These are phyloP conservation scores for Eruca vesicaria DNA, from an alignment of 441 rosid genomes.

Conservation along the genomic window DNA sequence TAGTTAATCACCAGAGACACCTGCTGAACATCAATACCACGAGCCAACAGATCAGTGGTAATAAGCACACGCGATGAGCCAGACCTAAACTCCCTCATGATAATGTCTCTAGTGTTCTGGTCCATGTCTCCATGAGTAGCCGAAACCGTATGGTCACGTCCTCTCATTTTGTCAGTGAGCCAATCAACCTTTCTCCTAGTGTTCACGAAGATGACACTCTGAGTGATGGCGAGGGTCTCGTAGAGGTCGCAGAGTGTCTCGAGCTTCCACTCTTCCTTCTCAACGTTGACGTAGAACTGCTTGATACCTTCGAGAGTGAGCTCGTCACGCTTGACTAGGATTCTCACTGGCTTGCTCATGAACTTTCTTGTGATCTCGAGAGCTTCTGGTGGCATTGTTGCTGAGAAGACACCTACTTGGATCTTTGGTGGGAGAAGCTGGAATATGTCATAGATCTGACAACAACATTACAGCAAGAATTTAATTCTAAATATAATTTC, in stretches of 20 bases:
- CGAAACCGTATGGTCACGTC: constrained; percentile 42
- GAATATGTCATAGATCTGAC: constrained; percentile 43
- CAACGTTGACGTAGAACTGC: constrained; percentile 75
- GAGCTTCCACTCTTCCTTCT: constrained; percentile 87
- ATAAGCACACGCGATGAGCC: constrained; percentile 40
- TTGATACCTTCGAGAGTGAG: constrained; percentile 65
- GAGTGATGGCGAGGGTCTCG: constrained; percentile 52
- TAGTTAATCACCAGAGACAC: constrained; percentile 40
- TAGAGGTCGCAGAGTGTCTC: constrained; percentile 81
- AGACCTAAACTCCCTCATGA: constrained; percentile 44
- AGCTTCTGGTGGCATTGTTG: constrained; percentile 44
- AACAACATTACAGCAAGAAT: not conserved
- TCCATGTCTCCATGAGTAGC: constrained; percentile 44
- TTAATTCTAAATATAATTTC: too few species aligned
- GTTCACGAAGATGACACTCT: constrained; percentile 43
- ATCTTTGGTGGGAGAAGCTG: constrained; percentile 43
- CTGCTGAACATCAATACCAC: constrained; percentile 44
- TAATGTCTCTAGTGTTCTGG: constrained; percentile 42
- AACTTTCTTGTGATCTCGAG: constrained; percentile 79
- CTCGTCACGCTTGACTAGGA: constrained; percentile 49
- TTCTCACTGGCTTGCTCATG: constrained; percentile 45
- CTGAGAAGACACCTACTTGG: constrained; percentile 44
- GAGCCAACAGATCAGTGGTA: constrained; percentile 42
- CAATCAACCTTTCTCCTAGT: constrained; percentile 40
- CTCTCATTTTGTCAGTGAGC: constrained; percentile 43